These are phyloP conservation scores for Trichoderma guizhouense DNA, from an alignment of 2,329 filamentous ascomycete species.

Conservation along the genomic window DNA sequence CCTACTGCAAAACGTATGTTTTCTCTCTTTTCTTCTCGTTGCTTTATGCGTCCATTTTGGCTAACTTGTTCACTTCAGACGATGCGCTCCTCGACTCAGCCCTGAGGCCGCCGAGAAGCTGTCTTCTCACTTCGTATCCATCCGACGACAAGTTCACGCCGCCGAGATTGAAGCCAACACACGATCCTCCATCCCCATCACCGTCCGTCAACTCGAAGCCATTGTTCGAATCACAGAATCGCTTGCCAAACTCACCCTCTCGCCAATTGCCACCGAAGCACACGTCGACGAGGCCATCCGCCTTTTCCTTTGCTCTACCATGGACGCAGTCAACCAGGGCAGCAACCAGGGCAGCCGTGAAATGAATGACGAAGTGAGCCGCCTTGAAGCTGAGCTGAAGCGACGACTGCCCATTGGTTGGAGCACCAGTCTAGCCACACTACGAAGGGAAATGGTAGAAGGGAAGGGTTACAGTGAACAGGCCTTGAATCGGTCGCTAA, in stretches of 20 bases:
- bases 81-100: constrained; percentile 87
- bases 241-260: constrained; percentile 84
- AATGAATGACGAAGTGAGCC: constrained; percentile 82
- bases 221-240: constrained; percentile 97
- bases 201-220: constrained; percentile 92
- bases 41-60: not conserved
- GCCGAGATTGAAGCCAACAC: constrained; percentile 86
- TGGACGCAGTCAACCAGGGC: constrained; percentile 95
- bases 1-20: constrained; percentile 88
- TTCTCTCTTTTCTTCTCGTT: not conserved
- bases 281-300: constrained; percentile 98
- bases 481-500: constrained; percentile 76
- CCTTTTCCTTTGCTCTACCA: constrained; percentile 91
- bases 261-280: constrained; percentile 78
- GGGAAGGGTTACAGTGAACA: constrained; percentile 87
- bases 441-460: constrained; percentile 88
- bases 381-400: constrained; percentile 85
- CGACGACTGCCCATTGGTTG: constrained; percentile 88
- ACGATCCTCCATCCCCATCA: constrained; percentile 93
- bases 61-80: constrained; percentile 45
- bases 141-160: constrained; percentile 88
- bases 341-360: constrained; percentile 80
- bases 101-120: constrained; percentile 92
- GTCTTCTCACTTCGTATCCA: constrained; percentile 94
- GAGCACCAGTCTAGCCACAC: constrained; percentile 83